Base-by-base conservation (phyloP, 345 rosid genomes). In the Barbarea vulgaris region DNA sequence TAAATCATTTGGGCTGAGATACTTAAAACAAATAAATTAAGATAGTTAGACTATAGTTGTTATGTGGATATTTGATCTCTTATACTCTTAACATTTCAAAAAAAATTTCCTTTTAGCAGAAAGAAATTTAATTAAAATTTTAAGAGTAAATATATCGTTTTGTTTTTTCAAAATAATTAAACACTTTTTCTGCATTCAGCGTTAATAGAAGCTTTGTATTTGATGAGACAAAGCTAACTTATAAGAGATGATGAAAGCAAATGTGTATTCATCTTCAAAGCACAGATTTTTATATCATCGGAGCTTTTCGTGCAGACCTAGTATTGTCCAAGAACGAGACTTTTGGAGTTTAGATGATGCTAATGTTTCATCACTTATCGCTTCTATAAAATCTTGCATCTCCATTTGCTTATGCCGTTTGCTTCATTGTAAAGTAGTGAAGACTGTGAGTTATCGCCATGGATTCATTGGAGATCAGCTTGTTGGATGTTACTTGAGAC, bases 381-480 rank as follows among this genome's bases (percentile, higher is more conserved):
- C 22, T 47, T 78, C 83, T 41, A 56, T 86, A 75, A 65, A 41
- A 12, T 79, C 87, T 46, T 86, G 86, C 70, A 60, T 64, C 60
- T 83, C 88, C 9, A 22, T 82, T 73, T 55, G 58, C 12, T 6
- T 9, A 50, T 77, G 90, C 69, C 77, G 69, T 54, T 69, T 73
- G 10, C 50, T 83, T 74, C 95, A 89, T 54, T 85, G 83, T 44
- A 79, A 71, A 39, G 85, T 81, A 42, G 57, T 89, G 58, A 91
- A 91, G 74, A 78, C 70, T 7, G 59, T 85, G 61, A 81, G 68
- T 79, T 91, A 83, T 69, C 73, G 82, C 21, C 85, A 86, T 25
- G 95, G 91, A 5, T 91, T 86, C 70, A 70, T 89, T 24, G 93
- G 91, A 31, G 93, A 89, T 73, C 91, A 84, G 69, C 58, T 87